A percentile compares a stretch with the other conserved stretches of the same genome.
phyloP scores from a whole-genome alignment of 345 rosid genomes.

The Rhodamnia rubescens region DNA sequence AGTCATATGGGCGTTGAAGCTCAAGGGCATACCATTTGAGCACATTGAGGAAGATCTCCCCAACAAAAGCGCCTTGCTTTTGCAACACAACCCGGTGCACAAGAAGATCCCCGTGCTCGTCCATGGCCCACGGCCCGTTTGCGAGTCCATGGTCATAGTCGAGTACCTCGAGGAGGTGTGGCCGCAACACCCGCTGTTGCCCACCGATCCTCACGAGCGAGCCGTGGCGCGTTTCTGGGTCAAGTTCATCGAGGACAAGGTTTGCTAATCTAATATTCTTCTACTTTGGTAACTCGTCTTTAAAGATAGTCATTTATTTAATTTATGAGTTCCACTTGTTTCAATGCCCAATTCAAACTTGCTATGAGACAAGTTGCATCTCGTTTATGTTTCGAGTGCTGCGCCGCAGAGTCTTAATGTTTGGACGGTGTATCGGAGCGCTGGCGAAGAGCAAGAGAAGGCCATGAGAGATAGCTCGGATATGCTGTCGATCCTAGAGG shows the following conservation, averaged over 20 bases:
- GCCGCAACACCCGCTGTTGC: slow-evolving; percentile 16
- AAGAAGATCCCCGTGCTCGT: slow-evolving; percentile 25
- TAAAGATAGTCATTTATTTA: not conserved
- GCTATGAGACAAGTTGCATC: too few relatives aligned
- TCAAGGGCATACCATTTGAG: slow-evolving; percentile 16
- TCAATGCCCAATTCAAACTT: not conserved
- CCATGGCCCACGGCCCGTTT: slow-evolving; percentile 16
- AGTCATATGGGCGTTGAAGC: slow-evolving; percentile 19
- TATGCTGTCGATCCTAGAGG: slow-evolving; percentile 4
- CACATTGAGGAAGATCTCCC: slow-evolving; percentile 15
- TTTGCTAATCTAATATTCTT: not conserved
- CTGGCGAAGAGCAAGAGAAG: slow-evolving; percentile 7
- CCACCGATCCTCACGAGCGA: slow-evolving; percentile 12
- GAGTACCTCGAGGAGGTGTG: slow-evolving; percentile 24
- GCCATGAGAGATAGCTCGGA: not conserved
- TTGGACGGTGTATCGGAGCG: not conserved
- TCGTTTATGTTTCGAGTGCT: not conserved
- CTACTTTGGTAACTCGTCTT: not conserved
- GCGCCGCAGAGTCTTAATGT: not conserved
- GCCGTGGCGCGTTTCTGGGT: slow-evolving; percentile 6
- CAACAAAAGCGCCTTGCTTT: slow-evolving; percentile 13
- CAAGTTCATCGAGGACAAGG: slow-evolving; percentile 20
- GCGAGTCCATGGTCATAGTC: slow-evolving; percentile 19
- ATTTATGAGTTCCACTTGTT: not conserved
- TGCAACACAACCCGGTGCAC: slow-evolving; percentile 16